A percentile compares a stretch with the other conserved stretches of the same genome.
Conservation (phyloP, 768 basidiomycete genomes). For the Sporobolomyces pararoseus region DNA sequence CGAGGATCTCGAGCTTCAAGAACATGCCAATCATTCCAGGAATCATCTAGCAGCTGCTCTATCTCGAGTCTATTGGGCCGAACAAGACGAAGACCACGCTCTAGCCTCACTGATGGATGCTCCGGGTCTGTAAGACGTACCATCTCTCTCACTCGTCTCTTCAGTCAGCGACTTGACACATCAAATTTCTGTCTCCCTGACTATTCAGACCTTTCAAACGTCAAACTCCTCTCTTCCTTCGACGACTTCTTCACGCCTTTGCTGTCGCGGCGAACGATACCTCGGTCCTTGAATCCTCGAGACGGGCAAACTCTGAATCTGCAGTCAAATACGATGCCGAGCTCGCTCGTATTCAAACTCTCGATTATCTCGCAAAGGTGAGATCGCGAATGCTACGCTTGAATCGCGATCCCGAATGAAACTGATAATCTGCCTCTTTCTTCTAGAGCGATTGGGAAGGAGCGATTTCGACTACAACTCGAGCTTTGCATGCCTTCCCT, state of each 20-base stretch:
- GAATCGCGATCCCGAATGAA: too few relatives aligned
- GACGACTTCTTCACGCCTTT: constrained; percentile 20
- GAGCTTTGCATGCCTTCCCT: constrained; percentile 31
- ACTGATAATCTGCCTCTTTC: too few relatives aligned
- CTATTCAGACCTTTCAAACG: neutral
- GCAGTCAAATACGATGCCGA: constrained; percentile 33
- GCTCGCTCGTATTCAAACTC: neutral
- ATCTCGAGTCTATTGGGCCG: constrained; percentile 18
- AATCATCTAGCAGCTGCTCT: constrained; percentile 17
- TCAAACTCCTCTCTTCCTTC: constrained; percentile 32
- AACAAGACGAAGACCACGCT: constrained; percentile 32
- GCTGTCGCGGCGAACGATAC: constrained; percentile 32
- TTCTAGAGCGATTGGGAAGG: constrained; percentile 9
- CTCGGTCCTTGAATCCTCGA: constrained; percentile 10
- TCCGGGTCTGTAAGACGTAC: constrained; percentile 20
- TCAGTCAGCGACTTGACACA: neutral
- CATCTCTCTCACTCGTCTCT: too few relatives aligned
- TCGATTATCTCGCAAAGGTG: constrained; percentile 28
- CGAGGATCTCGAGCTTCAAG: constrained; percentile 49
- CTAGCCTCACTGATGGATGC: constrained; percentile 27
- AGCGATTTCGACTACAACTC: constrained; percentile 18
- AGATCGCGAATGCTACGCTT: neutral
- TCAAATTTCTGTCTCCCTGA: neutral
- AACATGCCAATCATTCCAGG: neutral
- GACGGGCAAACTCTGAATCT: neutral